phyloP scores from a whole-genome alignment of 164 flowering plant genomes.

The Buxus sempervirens region DNA sequence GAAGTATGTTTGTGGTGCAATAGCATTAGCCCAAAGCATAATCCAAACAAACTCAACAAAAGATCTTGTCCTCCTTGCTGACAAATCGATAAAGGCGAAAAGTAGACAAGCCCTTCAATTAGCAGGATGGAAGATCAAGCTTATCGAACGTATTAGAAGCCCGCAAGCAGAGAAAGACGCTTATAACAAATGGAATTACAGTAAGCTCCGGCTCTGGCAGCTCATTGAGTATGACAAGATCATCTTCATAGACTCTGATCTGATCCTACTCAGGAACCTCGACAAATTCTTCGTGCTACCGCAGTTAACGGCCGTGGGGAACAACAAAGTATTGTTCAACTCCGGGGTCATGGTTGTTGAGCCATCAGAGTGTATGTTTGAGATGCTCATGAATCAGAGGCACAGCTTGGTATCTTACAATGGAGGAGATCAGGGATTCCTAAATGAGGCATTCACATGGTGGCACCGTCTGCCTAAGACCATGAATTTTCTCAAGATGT shows the following conservation, averaged over 20 bases:
- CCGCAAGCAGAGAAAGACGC: slow-evolving; percentile 14
- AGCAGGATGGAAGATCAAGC: slow-evolving; percentile 20
- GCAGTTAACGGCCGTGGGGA: slow-evolving; percentile 12
- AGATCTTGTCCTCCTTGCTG: slow-evolving; percentile 19
- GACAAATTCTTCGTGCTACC: slow-evolving; percentile 14
- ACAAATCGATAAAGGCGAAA: slow-evolving; percentile 11
- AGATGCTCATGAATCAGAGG: slow-evolving; percentile 15
- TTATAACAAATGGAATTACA: slow-evolving; percentile 24
- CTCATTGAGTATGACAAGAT: slow-evolving; percentile 19
- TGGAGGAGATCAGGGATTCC: slow-evolving; percentile 25
- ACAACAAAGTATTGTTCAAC: slow-evolving; percentile 14
- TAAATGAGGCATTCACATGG: slow-evolving; percentile 25
- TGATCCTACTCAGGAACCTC: slow-evolving; percentile 13
- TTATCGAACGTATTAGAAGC: slow-evolving; percentile 14
- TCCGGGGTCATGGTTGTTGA: slow-evolving; percentile 20
- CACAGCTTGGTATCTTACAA: slow-evolving; percentile 15
- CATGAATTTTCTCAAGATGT: slow-evolving; percentile 14
- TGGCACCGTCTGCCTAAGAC: slow-evolving; percentile 20
- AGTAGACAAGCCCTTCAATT: slow-evolving; percentile 8
- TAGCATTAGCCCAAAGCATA: slow-evolving; percentile 24
- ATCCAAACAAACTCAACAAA: slow-evolving; percentile 14
- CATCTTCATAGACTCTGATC: slow-evolving; percentile 22
- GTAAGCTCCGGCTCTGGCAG: slow-evolving; percentile 23
- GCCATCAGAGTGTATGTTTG: slow-evolving; percentile 19
- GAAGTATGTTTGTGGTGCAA: slow-evolving; percentile 24